Evolutionary conservation across 768 basidiomycete genomes (phyloP).

Genomic region (Boletus sp.): DNA sequence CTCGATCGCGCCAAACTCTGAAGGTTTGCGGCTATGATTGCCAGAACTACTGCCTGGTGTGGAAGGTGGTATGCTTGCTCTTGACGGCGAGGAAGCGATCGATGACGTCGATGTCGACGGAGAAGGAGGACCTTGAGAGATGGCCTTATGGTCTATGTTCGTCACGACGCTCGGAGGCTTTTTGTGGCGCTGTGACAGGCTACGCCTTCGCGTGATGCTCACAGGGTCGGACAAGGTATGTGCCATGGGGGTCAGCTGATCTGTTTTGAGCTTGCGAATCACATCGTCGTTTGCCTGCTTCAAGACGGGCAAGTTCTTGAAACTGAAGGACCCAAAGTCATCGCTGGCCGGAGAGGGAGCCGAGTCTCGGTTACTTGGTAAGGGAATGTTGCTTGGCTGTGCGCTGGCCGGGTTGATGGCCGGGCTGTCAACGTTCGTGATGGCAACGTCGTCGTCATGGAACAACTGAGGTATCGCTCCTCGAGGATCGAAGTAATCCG

Average conservation of each 20-base stretch:
- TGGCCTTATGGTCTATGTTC: slow-evolving; percentile 57
- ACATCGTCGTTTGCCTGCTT: slow-evolving; percentile 99
- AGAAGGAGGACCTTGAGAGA: slow-evolving; percentile 79
- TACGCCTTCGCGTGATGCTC: slow-evolving; percentile 62
- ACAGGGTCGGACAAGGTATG: slow-evolving; percentile 70
- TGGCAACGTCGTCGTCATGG: slow-evolving; percentile 79
- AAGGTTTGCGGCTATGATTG: slow-evolving; percentile 77
- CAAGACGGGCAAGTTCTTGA: slow-evolving; percentile 93
- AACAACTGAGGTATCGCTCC: slow-evolving; percentile 90
- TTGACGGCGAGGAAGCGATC: slow-evolving; percentile 85
- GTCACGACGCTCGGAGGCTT: slow-evolving; percentile 80
- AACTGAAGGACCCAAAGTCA: slow-evolving; percentile 97
- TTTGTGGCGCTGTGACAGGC: slow-evolving; percentile 77
- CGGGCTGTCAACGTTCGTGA: slow-evolving; percentile 52
- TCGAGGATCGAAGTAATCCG: slow-evolving; percentile 98
- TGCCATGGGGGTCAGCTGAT: slow-evolving; percentile 76
- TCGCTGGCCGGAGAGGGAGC: slow-evolving; percentile 64
- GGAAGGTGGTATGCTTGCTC: slow-evolving; percentile 66
- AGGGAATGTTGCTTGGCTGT: slow-evolving; percentile 17
- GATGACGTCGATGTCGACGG: slow-evolving; percentile 91
- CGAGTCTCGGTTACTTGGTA: slow-evolving; percentile 39
- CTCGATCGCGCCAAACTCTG: slow-evolving; percentile 85
- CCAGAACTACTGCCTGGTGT: slow-evolving; percentile 62
- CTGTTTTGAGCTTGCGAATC: slow-evolving; percentile 91
- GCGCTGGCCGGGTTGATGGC: slow-evolving; percentile 22